Evolutionary conservation across 2,329 filamentous ascomycete species (phyloP), one percentile per base, ranked within the genome.

Genomic region (Corniculantispora saksenae): DNA sequence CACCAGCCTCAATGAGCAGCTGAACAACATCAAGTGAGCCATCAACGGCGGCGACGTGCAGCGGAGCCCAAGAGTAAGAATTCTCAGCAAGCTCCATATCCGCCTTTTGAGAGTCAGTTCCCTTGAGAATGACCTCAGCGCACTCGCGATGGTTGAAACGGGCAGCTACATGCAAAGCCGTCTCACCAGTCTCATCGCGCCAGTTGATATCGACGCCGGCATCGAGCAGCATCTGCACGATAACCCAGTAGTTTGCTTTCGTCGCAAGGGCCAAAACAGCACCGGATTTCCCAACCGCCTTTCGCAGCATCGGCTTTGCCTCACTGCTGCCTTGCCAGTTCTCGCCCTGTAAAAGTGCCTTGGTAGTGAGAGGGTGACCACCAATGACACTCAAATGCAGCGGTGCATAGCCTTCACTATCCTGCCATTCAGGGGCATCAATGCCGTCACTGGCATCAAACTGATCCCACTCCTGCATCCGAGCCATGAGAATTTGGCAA

Each of bases 191-290:
- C 68, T 91, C 89, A 74, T 98, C 93, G 72, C 92, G 92, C 82
- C 94, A 96, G 74, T 99, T 97, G 72, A 98, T 89, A 72, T 98
- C 91, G 6, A 97, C 91, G 1, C 92, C 93, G 2, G 94, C 93
- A 69, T 96, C 88, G 2, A 98, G 93, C 13, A 99, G 83, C 73
- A 97, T 87, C 72, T 90, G 86, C 40, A 98, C 93, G 67, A 98
- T 97, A 61, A 86, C 83, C 62, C 89, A 86, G 73, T 92, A 96
- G 73, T 97, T 94, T 48, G 91, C 89, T 77, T 95, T 96, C 6
- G 92, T 93, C 2, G 95, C 95, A 61, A 98, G 83, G 15, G 92
- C 90, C 59, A 99, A 81, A 3, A 94, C 92, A n/a, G 91, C 91
- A 50, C 93, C 94, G 7, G 93, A 97, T 72, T 93, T 92, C 10